Base-by-base conservation (phyloP, 2,329 filamentous ascomycete species). In the Beauveria medogensis region DNA sequence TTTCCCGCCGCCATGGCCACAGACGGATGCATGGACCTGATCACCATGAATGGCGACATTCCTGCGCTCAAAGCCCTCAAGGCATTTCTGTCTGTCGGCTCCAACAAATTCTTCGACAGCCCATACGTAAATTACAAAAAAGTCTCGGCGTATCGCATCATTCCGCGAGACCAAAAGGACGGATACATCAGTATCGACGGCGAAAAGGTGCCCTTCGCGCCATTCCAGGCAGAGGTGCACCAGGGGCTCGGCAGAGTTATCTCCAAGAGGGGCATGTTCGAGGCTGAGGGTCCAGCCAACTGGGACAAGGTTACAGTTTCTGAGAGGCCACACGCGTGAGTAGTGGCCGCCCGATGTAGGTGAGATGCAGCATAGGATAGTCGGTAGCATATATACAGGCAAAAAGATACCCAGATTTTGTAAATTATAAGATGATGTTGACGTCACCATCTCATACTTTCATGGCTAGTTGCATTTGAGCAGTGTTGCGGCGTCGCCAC, bases 111-210 rank as follows among this genome's bases (percentile, higher is more conserved):
- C 66, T 95, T 96, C 67, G 90, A 96, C 70, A 85, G 89, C 69
- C 82, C 85, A 0, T 81, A 89, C 44, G 89, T 96, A 14, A 81
- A 82, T 34, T 93, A 97, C 73, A 84, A 87, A 67, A 99, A 99
- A 73, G 82, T 97, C 4, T 82, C 83, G n/a, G 94, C 88, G 0
- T 97, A 94, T 71, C 83, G 94, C 47, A 87, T 99, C 64, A 87
- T 87, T 3, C 94, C 94, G 0, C 85, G 84, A 58, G 76, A 88
- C 64, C 81, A 87, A 67, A 77, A 83, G 44, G 82, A 87, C 64
- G 93, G 93, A 2, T 94, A 90, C 72, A 95, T 99, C 71, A 95
- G 91, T 71, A 91, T 99, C 65, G 94, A 97, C 69, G 94, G 94
- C 43, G 94, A 99, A 75, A 82, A 83, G 59, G 80, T 96, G 3